Base-by-base conservation (phyloP, 2,329 filamentous ascomycete genomes). In the Penicillium hordei region DNA sequence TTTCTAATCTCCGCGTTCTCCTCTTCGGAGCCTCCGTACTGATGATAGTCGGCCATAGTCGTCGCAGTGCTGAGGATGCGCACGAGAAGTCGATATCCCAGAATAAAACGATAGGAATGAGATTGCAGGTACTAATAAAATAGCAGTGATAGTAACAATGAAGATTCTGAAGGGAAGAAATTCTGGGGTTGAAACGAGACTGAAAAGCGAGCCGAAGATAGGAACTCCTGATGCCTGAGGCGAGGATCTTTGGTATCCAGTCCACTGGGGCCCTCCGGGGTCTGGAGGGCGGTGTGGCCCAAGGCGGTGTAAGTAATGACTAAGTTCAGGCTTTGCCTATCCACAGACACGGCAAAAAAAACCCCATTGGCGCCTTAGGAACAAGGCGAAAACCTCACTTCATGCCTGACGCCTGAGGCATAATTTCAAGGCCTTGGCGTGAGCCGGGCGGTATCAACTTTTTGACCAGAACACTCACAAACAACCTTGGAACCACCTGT, bases 1-100 rank as follows among this genome's bases (percentile, higher is more conserved):
- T 90, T 91, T 78, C 86, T 89, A 70, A 96, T 85, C 78, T 93
- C 89, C 62, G 84, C 84, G 73, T 89, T 91, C 78, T 94, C 90
- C 77, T 93, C 90, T 39, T 93, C 90, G 25, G 86, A 84, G 69
- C 86, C 86, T 68, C 87, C 88, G 73, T 85, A 91, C 69, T 86
- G 83, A 76, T 86, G 83, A 76, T 89, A 88, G 76, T 91, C 89
- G 67, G 85, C 84, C 88, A 91, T 91, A 64, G 56, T 68, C 42
- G 57, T 68, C 34, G 21, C 49, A 36, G 23, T 44, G 38, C n/a
- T 56, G 45, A 58, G 60, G 57, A 57, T 53, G 54, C 38, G 46
- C 59, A 19, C 23, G 44, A 39, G 25, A 46, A 19, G 19, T 33
- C 21, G 13, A 52, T 8, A 40, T 19, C 27, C 34, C 57, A 38